These are phyloP conservation scores for Sechiopsis laciniata DNA, from an alignment of 306 rosid species.

Conservation along the genomic window DNA sequence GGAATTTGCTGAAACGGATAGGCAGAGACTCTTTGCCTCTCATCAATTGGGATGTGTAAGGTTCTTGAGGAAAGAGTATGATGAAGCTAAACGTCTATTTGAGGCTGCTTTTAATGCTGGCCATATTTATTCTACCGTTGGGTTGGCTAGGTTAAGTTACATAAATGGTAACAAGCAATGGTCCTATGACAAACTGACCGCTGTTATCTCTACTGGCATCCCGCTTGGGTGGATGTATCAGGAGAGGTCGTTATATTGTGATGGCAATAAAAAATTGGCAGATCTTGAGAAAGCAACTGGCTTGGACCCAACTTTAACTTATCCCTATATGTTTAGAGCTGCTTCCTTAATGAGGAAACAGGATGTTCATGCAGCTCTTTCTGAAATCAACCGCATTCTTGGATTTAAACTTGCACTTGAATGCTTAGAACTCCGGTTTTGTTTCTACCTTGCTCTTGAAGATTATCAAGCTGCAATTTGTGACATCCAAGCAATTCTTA, in stretches of 20 bases:
- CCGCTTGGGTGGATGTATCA: slow-evolving; percentile 89
- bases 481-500: slow-evolving; percentile 84
- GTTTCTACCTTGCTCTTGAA: slow-evolving; percentile 67
- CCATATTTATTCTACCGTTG: slow-evolving; percentile 70
- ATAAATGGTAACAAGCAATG: slow-evolving; percentile 53
- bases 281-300: slow-evolving; percentile 87
- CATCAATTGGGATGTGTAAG: slow-evolving; percentile 75
- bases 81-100: slow-evolving; percentile 55
- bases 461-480: slow-evolving; percentile 75
- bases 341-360: slow-evolving; percentile 61
- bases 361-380: slow-evolving; percentile 59
- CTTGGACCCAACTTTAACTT: slow-evolving; percentile 77
- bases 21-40: slow-evolving; percentile 55
- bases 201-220: slow-evolving; percentile 44
- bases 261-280: slow-evolving; percentile 52
- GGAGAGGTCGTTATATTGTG: slow-evolving; percentile 79
- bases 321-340: slow-evolving; percentile 84
- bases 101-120: slow-evolving; percentile 72
- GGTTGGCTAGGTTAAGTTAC: slow-evolving; percentile 63
- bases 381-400: slow-evolving; percentile 68
- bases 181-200: slow-evolving; percentile 64
- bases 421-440: slow-evolving; percentile 85
- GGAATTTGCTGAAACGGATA: slow-evolving; percentile 59
- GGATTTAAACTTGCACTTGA: slow-evolving; percentile 89
- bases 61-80: slow-evolving; percentile 68